phyloP scores from a whole-genome alignment of 2,329 filamentous ascomycete species.

The Aspergillus sp. region DNA sequence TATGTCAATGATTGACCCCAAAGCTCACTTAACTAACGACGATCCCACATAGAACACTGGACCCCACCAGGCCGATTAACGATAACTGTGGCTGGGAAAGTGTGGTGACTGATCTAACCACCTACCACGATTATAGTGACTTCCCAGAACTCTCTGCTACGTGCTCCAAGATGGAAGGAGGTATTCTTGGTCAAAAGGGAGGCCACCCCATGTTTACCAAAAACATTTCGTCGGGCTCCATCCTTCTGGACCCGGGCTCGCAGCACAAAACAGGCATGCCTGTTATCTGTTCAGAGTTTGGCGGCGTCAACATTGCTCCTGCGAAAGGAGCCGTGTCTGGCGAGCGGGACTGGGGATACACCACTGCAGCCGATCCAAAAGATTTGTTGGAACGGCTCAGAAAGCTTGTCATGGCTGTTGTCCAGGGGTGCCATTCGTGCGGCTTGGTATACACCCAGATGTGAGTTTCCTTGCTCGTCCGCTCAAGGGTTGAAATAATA shows the following conservation, averaged over 20 bases:
- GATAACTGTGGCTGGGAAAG: slow-evolving; percentile 67
- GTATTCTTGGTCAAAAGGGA: slow-evolving; percentile 46
- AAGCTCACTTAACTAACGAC: slow-evolving; percentile 1
- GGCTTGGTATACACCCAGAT: slow-evolving; percentile 60
- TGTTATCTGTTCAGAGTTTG: slow-evolving; percentile 59
- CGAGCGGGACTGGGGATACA: slow-evolving; percentile 57
- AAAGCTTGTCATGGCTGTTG: slow-evolving; percentile 49
- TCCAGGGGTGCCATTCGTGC: slow-evolving; percentile 48
- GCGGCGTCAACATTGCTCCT: slow-evolving; percentile 56
- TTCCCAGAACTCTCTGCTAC: slow-evolving; percentile 46
- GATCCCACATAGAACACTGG: slow-evolving; percentile 37
- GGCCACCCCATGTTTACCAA: slow-evolving; percentile 48
- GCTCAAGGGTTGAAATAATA: too few species aligned
- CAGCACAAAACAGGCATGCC: slow-evolving; percentile 48
- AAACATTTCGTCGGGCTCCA: slow-evolving; percentile 26
- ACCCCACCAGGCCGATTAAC: slow-evolving; percentile 56
- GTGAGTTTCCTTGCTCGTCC: slow-evolving; percentile 29
- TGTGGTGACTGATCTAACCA: slow-evolving; percentile 54
- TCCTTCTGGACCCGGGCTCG: slow-evolving; percentile 39
- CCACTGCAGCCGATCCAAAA: slow-evolving; percentile 51
- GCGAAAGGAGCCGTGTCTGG: slow-evolving; percentile 31
- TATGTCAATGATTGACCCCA: slow-evolving; percentile 20
- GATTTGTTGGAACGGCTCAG: slow-evolving; percentile 53
- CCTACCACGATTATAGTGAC: slow-evolving; percentile 60
- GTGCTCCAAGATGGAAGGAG: slow-evolving; percentile 41